Base-by-base conservation (phyloP, 176 grass and related monocot genomes). In the Otatea glauca region DNA sequence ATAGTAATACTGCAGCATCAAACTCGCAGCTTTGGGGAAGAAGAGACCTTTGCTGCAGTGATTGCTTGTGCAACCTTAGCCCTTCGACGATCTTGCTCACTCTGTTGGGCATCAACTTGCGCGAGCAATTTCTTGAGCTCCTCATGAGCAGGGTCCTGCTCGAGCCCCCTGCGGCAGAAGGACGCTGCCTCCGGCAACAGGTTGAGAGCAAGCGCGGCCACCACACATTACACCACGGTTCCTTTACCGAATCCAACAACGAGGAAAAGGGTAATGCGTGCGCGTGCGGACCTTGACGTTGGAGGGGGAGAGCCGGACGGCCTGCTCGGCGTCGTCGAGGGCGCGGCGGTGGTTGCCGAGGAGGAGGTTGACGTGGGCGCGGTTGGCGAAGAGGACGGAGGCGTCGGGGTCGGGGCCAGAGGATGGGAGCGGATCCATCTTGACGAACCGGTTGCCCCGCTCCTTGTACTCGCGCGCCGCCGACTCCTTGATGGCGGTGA, bases 381-480 rank as follows among this genome's bases (percentile, higher is more conserved):
- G 93, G 63, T 98, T 96, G 67, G 96, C 85, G 89, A 95, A 98
- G 65, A 98, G 88, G 70, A 95, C 47, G 25, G 93, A 98, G 60
- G 77, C 87, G 29, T 98, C 93, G 0, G 88, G 81, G 58, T 83
- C 49, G 6, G 69, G 58, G 11, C 7, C 48, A 34, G 88, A 42
- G 62, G 50, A 18, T 3, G 84, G 47, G 3, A 83, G 27, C 17
- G 63, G 72, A 29, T 78, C 88, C 83, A 92, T 90, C 83, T 92
- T 93, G 65, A 98, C 68, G 74, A 94, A 86, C 79, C 79, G 74
- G 79, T 98, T 96, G 80, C 93, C 93, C 86, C 94, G 83, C 77
- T 98, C 91, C 91, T 92, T 98, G 83, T 86, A 88, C 69, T 98
- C 93, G 55, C 66, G 77, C 82, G 91, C 96, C 73, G 91, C 83